Evolutionary conservation across 257 asterid species (phyloP), one percentile per base, ranked within the genome.

Genomic region (Galeopsis tetrahit): DNA sequence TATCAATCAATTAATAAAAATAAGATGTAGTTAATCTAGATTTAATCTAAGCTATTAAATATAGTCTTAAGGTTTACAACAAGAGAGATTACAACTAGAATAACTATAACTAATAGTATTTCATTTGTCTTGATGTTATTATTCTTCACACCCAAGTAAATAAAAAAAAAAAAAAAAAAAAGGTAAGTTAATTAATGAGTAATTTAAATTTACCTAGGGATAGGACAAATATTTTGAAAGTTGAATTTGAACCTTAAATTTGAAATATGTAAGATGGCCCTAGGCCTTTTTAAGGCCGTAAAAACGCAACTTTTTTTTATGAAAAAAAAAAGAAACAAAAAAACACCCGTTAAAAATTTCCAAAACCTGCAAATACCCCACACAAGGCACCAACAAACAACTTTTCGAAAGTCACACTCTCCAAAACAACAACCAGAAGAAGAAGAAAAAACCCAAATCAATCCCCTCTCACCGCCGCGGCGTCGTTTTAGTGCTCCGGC

Each of bases 401-500:
- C 83, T 77, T 79, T 76, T 68, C 66, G 42, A 71, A 80, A 76
- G 76, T 46, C 73, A 7, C 72, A 2, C 67, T 70, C 82, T 66
- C 65, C 36, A 52, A 64, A 75, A 52, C 56, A 66, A 53, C 52
- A 49, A 49, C 56, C 56, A 49, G 28, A 49, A 21, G 28, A 21
- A 21, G 28, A 21, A 21, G 28, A 21, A 21, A 21, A 61, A 79
- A 44, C 72, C 55, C 66, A 69, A 79, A 31, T 58, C 67, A 57
- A 60, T 28, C 43, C 55, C 73, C 62, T 10, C 73, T 55, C 10
- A 36, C 61, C 71, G 13, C 5, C 33, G 61, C 85, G 78, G n/a
- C 80, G 71, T 81, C 76, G 77, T 70, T 73, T 69, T 2, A 55
- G 38, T 35, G 34, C 69, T 81, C 88, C 78, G 84, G 74, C 73